Conservation (phyloP, 2,329 filamentous ascomycete species). For the Colletotrichum chrysophilum region DNA sequence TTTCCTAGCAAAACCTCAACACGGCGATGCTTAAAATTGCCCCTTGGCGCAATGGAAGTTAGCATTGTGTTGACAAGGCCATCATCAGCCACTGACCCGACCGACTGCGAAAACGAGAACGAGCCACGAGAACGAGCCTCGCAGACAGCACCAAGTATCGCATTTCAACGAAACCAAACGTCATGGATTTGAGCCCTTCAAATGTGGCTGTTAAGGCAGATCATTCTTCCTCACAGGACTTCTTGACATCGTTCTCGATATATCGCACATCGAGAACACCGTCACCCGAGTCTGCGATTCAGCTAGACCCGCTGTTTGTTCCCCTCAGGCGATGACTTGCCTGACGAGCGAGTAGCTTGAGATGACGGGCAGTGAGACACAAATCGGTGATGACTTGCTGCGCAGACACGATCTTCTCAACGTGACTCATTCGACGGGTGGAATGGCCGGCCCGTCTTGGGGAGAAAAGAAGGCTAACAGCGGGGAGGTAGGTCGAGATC, state of each 20-base stretch:
- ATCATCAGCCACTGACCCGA: background rate
- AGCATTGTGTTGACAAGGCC: background rate
- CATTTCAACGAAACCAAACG: background rate
- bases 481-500: background rate
- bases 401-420: background rate
- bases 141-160: background rate
- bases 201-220: background rate
- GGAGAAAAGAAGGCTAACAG: background rate
- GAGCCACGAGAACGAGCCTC: background rate
- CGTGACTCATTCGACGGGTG: background rate
- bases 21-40: background rate
- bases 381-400: background rate
- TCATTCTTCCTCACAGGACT: background rate
- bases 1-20: background rate
- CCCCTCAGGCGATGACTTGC: background rate
- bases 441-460: background rate
- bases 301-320: background rate
- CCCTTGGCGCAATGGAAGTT: background rate
- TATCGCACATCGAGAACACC: background rate
- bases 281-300: background rate
- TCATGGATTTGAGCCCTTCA: background rate
- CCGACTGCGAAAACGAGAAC: background rate
- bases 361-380: background rate
- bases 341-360: background rate
- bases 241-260: background rate